A percentile compares a stretch with the other conserved stretches of the same genome.
Evolutionary conservation across 345 rosid species (phyloP).

Genomic region (Corchorus capsularis): DNA sequence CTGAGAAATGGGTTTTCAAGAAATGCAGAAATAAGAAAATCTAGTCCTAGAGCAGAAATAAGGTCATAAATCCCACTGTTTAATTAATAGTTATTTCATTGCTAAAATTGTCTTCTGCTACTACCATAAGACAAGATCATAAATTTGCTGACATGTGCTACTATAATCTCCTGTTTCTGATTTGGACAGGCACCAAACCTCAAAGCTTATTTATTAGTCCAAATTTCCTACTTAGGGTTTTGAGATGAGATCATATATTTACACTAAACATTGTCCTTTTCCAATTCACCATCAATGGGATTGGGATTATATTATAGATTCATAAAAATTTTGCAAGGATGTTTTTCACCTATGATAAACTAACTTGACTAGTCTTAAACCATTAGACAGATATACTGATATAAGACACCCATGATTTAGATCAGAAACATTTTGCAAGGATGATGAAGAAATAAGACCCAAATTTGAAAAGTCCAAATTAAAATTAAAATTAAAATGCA

Average conservation of each 20-base stretch:
- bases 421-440: too few relatives aligned
- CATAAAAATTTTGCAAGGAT: too few relatives aligned
- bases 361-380: too few relatives aligned
- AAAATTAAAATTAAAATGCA: too few relatives aligned
- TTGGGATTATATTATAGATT: too few relatives aligned
- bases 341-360: too few relatives aligned
- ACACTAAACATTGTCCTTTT: not conserved
- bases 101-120: not conserved
- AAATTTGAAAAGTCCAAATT: too few relatives aligned
- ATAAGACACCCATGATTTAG: too few relatives aligned
- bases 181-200: not conserved
- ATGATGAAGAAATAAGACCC: too few relatives aligned
- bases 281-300: too few relatives aligned
- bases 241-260: not conserved
- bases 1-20: not conserved
- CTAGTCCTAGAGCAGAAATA: not conserved
- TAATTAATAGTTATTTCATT: not conserved
- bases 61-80: conserved; percentile 1
- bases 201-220: not conserved
- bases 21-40: conserved; percentile 8
- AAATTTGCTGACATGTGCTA: not conserved
- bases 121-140: conserved; percentile 17
- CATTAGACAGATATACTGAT: too few relatives aligned
- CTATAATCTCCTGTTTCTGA: not conserved
- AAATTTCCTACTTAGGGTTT: not conserved